Conservation (phyloP, 345 rosid genomes). For the Syzygium jambos region DNA sequence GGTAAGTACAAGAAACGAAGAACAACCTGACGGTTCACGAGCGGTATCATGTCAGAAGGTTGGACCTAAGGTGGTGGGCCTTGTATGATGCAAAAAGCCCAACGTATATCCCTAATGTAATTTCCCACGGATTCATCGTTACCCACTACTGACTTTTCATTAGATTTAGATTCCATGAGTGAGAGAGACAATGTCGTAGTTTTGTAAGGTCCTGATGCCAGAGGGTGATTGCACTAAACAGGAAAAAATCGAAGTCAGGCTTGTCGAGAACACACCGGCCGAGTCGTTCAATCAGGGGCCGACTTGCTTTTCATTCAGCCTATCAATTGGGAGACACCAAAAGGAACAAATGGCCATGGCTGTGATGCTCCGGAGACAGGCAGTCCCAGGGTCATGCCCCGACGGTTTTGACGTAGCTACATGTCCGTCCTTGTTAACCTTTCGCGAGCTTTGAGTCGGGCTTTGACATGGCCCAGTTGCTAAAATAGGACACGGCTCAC, state of each 20-base stretch:
- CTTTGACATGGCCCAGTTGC: not conserved
- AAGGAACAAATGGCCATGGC: not conserved
- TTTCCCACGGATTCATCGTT: not conserved
- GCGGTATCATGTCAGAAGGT: not conserved
- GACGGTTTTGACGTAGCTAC: not conserved
- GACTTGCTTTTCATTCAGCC: not conserved
- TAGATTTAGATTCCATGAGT: not conserved
- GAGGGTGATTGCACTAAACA: not conserved
- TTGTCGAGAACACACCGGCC: not conserved
- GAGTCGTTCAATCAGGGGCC: not conserved
- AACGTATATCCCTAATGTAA: not conserved
- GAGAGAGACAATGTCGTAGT: not conserved
- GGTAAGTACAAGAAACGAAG: not conserved
- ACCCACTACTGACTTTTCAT: not conserved
- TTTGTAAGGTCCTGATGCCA: not conserved
- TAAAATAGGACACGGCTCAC: not conserved
- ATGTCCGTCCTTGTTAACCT: not conserved
- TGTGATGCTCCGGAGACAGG: not conserved
- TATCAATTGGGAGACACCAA: not conserved
- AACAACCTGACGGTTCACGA: not conserved
- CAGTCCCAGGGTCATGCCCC: not conserved
- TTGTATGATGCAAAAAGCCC: not conserved
- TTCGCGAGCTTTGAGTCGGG: not conserved
- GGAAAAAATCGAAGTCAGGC: not conserved
- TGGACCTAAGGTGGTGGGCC: not conserved